These are phyloP conservation scores for Glycine soja DNA, from an alignment of 306 rosid genomes.

Conservation along the genomic window DNA sequence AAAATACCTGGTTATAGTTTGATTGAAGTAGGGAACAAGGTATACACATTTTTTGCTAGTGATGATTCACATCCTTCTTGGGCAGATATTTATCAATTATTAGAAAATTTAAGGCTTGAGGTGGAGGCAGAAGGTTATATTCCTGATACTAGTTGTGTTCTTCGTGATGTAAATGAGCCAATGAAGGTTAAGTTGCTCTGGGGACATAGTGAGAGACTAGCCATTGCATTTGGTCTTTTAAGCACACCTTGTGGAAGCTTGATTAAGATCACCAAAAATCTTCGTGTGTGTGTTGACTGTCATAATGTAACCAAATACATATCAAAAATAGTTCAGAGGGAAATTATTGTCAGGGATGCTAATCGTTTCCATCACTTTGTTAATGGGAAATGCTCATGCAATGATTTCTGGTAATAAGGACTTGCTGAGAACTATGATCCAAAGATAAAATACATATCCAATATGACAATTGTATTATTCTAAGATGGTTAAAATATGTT, in stretches of 20 bases:
- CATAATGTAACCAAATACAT: conserved; percentile 71
- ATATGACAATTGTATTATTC: too few species aligned
- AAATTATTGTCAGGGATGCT: conserved; percentile 77
- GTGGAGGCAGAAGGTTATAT: conserved; percentile 68
- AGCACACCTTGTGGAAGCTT: conserved; percentile 68
- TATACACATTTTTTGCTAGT: conserved; percentile 67
- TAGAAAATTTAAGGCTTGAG: conserved; percentile 62
- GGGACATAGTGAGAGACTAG: conserved; percentile 80
- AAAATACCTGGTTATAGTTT: conserved; percentile 75
- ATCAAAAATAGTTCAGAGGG: conserved; percentile 68
- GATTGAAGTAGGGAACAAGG: conserved; percentile 63
- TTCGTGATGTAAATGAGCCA: conserved; percentile 63
- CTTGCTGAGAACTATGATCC: not conserved
- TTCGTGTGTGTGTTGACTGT: conserved; percentile 72
- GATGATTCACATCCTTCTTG: conserved; percentile 71
- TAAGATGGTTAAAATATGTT: too few species aligned
- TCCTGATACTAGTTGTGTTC: conserved; percentile 70
- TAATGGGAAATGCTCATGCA: conserved; percentile 70
- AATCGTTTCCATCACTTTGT: conserved; percentile 77
- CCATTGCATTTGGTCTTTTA: conserved; percentile 73
- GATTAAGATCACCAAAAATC: conserved; percentile 75
- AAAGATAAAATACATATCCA: too few species aligned
- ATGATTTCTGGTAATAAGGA: conserved; percentile 62
- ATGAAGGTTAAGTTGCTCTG: conserved; percentile 69
- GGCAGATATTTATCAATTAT: conserved; percentile 54